Conservation (phyloP, 2,329 filamentous ascomycete genomes). For the Aspergillus puulaauensis region DNA sequence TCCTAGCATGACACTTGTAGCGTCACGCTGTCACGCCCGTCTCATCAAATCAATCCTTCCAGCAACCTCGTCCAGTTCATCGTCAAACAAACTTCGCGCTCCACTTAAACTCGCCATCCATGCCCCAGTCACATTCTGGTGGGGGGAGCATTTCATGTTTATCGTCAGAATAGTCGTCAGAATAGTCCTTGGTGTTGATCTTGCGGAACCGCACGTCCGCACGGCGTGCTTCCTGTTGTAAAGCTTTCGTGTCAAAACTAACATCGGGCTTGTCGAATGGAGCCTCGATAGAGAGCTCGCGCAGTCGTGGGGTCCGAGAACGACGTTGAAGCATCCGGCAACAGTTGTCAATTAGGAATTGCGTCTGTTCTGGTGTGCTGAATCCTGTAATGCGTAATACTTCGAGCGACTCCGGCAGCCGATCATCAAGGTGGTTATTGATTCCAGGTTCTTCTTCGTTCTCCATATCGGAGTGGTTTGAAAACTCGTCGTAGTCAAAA, state of each 20-base stretch:
- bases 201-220: background rate
- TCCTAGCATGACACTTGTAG: background rate
- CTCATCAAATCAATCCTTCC: background rate
- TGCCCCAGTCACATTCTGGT: constrained; percentile 5
- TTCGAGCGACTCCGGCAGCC: constrained; percentile 8
- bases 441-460: background rate
- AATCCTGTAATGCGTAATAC: constrained; percentile 7
- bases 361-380: constrained; percentile 2
- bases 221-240: background rate
- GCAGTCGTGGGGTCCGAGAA: background rate
- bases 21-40: background rate
- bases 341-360: constrained; percentile 2
- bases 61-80: background rate
- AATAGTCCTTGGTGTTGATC: background rate
- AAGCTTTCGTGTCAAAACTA: background rate
- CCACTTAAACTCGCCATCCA: constrained; percentile 10
- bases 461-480: background rate
- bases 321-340: background rate
- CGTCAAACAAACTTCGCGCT: constrained; percentile 1
- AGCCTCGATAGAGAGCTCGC: constrained; percentile 2
- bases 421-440: background rate
- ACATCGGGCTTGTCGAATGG: background rate
- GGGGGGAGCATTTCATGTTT: background rate
- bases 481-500: constrained; percentile 1
- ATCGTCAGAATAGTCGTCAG: background rate